Percentiles rank a stretch among this genome's conserved stretches.
Conservation (phyloP, 1,284 basidiomycete species). For the Leucoagaricus sp. region DNA sequence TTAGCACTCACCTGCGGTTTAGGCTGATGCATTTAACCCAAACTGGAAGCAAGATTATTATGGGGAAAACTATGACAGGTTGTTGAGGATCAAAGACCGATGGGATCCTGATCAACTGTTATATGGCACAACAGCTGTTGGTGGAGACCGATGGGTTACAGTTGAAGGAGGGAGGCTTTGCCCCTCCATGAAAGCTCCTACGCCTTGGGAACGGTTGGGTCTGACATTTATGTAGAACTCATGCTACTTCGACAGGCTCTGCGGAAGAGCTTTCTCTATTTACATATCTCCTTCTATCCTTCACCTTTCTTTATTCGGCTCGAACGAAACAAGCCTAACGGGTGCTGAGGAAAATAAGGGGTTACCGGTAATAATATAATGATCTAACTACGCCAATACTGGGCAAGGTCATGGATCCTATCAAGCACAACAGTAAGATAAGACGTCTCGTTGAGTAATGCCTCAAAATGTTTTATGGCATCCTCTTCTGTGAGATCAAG, state of each 20-base stretch:
- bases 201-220: too few relatives aligned
- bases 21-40: slow-evolving; percentile 17
- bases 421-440: slow-evolving; percentile 94
- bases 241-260: too few relatives aligned
- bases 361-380: neutral
- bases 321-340: too few relatives aligned
- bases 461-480: slow-evolving; percentile 96
- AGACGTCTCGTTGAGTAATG: slow-evolving; percentile 91
- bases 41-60: slow-evolving; percentile 22
- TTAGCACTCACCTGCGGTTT: neutral
- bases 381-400: slow-evolving; percentile 76
- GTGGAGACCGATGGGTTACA: slow-evolving; percentile 17
- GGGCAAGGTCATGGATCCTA: slow-evolving; percentile 85
- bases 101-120: slow-evolving; percentile 19
- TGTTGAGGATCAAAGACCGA: slow-evolving; percentile 16
- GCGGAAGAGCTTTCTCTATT: neutral
- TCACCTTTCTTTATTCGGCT: too few relatives aligned
- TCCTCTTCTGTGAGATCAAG: slow-evolving; percentile 94
- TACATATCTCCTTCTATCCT: too few relatives aligned
- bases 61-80: slow-evolving; percentile 19
- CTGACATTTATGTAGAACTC: too few relatives aligned
- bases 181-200: neutral
- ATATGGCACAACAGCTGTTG: slow-evolving; percentile 19
- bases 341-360: too few relatives aligned
- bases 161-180: slow-evolving; percentile 19